Evolutionary conservation across 768 basidiomycete genomes (phyloP).

Genomic region (Russula lepida): DNA sequence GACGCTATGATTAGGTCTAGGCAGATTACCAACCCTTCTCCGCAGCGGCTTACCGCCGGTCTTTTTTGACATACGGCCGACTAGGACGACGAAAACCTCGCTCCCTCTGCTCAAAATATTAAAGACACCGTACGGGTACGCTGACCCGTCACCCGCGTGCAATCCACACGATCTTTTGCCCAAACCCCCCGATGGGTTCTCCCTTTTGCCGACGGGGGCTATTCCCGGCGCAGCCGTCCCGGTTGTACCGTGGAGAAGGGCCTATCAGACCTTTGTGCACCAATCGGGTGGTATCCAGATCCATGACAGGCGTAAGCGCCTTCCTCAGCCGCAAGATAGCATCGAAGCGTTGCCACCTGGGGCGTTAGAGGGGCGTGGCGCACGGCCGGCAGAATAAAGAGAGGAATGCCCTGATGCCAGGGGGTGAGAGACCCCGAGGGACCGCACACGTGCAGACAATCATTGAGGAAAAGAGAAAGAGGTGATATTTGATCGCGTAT

Average conservation of each 20-base stretch:
- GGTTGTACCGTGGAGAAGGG: slow-evolving; percentile 11
- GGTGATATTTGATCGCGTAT: slow-evolving; percentile 11
- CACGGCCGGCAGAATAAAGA: neutral
- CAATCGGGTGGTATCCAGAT: slow-evolving; percentile 20
- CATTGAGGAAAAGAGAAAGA: neutral
- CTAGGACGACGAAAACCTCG: neutral
- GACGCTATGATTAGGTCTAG: slow-evolving; percentile 5
- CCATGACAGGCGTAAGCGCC: slow-evolving; percentile 17
- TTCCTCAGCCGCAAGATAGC: slow-evolving; percentile 10
- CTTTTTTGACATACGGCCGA: neutral
- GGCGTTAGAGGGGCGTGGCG: slow-evolving; percentile 14
- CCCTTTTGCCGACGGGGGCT: slow-evolving; percentile 7
- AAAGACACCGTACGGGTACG: neutral
- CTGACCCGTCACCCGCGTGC: neutral
- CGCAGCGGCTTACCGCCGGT: slow-evolving; percentile 20
- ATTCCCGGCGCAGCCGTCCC: slow-evolving; percentile 5
- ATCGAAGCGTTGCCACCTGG: slow-evolving; percentile 12
- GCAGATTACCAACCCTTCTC: slow-evolving; percentile 3
- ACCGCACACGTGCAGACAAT: slow-evolving; percentile 10
- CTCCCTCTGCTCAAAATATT: neutral
- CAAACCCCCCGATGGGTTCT: neutral
- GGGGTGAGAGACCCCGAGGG: slow-evolving; percentile 9
- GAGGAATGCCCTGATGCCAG: slow-evolving; percentile 1
- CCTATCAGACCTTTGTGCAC: slow-evolving; percentile 17
- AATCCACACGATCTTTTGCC: neutral